Percentiles rank a stretch among this genome's conserved stretches.
Evolutionary conservation across 2,329 filamentous ascomycete genomes (phyloP).

Genomic region (Ophiostoma piceae): DNA sequence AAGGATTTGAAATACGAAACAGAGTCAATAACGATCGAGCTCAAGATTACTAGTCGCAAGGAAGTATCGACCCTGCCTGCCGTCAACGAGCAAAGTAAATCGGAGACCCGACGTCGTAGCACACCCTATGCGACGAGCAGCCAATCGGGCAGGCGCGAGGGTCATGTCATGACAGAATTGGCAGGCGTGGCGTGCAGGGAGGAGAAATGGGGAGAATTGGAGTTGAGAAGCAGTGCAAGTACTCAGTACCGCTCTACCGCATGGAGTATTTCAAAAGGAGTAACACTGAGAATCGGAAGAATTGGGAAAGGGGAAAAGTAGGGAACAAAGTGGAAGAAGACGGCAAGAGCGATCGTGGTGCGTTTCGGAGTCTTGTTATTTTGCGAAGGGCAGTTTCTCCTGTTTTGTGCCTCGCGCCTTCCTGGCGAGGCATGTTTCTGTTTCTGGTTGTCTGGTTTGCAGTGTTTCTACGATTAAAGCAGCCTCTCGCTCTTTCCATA

Average conservation of each 20-base stretch:
- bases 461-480: too few relatives aligned
- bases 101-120: not conserved
- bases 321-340: not conserved
- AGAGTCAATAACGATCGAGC: too few relatives aligned
- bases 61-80: not conserved
- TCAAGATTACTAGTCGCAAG: not conserved
- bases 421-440: not conserved
- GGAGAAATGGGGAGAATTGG: not conserved
- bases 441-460: not conserved
- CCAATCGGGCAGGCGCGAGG: not conserved
- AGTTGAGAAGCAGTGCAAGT: too few relatives aligned
- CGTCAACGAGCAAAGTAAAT: not conserved
- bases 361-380: not conserved
- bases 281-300: not conserved
- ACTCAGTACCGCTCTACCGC: too few relatives aligned
- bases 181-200: not conserved
- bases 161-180: not conserved
- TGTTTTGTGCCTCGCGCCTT: not conserved
- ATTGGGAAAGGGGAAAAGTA: not conserved
- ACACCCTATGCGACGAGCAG: not conserved
- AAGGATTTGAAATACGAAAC: too few relatives aligned
- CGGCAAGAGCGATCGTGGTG: slow-evolving; percentile 5
- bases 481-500: not conserved
- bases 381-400: not conserved
- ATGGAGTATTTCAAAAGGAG: too few relatives aligned